Evolutionary conservation across 768 basidiomycete species (phyloP), one percentile per base, ranked within the genome.

Genomic region (Royoungia palumana): DNA sequence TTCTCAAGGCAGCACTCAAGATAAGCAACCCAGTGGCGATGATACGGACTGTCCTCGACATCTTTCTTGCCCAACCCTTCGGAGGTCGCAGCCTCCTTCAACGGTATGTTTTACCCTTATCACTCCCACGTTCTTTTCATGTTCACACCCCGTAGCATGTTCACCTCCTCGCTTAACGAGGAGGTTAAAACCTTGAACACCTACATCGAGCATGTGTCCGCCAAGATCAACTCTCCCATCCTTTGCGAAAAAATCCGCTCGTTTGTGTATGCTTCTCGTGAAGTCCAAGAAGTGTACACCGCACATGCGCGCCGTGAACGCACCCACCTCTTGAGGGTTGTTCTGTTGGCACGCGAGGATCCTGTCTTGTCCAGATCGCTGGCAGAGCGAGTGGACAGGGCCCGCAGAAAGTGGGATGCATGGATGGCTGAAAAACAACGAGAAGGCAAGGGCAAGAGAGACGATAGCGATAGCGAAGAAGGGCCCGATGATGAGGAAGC

Each of bases 51-150:
- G 77, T 96, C 5, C 76, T 99, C 51, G 95, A 98, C 61, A 78
- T 99, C 35, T 98, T 99, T 75, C 80, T 98, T 16, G 96, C 96
- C 0, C 86, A 94, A 63, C 96, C 96, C 3, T 99, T 99, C 65
- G 96, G 96, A 3, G 91, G 93, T 6, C 83, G 83, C 51, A 93
- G 90, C 65, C 74, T 99, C 21, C 75, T 98, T 16, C 96, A 99
- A 68, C 77, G 91, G 92, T 88, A 53, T 41, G 71, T 53, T 30
- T 27, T 25, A 22, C 14, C 22, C 38, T 34, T 25, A 4, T 25
- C 37, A 46, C 24, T 21, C 5, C 17, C 12, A 0, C 25, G 3
- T 25, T 14, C 25, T n/a, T 22, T 43, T 61, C 48, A 60, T 36
- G 21, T 22, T 14, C 37, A 41, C 48, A 1, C 27, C 25, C 12